Base-by-base conservation (phyloP, 805 yeast species). In the Blastobotrys peoriensis region DNA sequence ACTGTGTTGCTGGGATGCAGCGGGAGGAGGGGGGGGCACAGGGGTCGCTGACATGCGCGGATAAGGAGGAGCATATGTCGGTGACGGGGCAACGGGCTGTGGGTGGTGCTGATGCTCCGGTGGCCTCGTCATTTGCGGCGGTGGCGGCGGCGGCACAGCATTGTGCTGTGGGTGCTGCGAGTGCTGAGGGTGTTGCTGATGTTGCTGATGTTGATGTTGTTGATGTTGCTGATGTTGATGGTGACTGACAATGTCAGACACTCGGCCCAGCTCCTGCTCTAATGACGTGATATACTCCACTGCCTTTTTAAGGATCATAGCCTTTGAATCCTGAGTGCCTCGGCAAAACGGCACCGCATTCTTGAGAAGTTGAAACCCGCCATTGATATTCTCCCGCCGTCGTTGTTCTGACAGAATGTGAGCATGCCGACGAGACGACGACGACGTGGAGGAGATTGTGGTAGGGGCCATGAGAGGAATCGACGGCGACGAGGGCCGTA, bases 361-460 rank as follows among this genome's bases (percentile, higher is more conserved):
- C 43, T 65, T 64, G 16, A 71, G 55, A 38, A 61, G 63, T 33
- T 66, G 63, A 48, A 71, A 71, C 15, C 75, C 75, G 40, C 71
- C 75, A 33, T 69, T 69, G 41, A 71, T 71, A 47, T 66, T 64
- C 43, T 70, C 74, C 25, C 75, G 60, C 36, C 75, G 61, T 35
- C 75, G 55, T 53, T 71, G 75, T 48, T 71, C 75, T 3, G 73
- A 68, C 34, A 68, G 60, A 38, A 70, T 70, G 51, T 71, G 75
- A 8, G 73, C 62, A 48, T 69, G 68, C 33, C 65, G 49, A 16
- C 66, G 46, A 36, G 50, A 43, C 8, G 60, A 50, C 34, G 53
- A 48, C 13, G 51, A 34, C 5, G 55, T 53, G 15, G 54, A 48
- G 16, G 49, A 42, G 37, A 55, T 49, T 8, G 57, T 50, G 2